Percentiles rank a stretch among this genome's conserved stretches.
Evolutionary conservation across 2,329 filamentous ascomycete genomes (phyloP).

Genomic region (Ophiostoma himal-ulmi): DNA sequence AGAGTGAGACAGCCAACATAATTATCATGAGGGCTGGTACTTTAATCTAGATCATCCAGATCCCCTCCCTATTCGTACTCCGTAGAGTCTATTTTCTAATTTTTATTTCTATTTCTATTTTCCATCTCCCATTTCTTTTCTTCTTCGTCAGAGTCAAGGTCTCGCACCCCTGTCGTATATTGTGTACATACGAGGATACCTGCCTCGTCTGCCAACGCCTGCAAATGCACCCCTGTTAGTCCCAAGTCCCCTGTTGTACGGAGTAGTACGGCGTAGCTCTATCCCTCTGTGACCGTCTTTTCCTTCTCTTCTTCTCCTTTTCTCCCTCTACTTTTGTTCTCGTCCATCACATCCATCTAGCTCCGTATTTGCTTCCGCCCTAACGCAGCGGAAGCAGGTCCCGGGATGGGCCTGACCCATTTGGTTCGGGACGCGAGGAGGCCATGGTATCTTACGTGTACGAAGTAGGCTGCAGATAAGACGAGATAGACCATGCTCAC

Average conservation of each 20-base stretch:
- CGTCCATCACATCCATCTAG: constrained; percentile 13
- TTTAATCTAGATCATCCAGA: not conserved
- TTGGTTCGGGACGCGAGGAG: constrained; percentile 12
- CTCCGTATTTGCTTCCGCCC: constrained; percentile 20
- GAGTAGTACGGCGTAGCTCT: not conserved
- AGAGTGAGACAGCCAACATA: not conserved
- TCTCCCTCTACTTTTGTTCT: not conserved
- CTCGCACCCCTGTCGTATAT: constrained; percentile 5
- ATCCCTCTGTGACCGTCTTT: constrained; percentile 13
- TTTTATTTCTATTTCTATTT: not conserved
- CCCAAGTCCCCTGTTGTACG: not conserved
- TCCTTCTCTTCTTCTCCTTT: not conserved
- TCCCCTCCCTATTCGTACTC: not conserved
- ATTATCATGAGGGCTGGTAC: not conserved
- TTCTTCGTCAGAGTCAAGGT: not conserved
- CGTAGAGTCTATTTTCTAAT: too few relatives aligned
- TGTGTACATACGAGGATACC: not conserved
- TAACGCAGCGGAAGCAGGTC: constrained; percentile 25
- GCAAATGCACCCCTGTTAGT: not conserved
- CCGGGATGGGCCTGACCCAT: constrained; percentile 23
- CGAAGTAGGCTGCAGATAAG: not conserved
- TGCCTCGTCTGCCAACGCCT: not conserved
- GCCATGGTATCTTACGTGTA: not conserved
- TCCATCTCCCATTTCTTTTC: not conserved
- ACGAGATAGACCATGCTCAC: not conserved